phyloP scores from a whole-genome alignment of 257 asterid genomes.

The Fraxinus excelsior region DNA sequence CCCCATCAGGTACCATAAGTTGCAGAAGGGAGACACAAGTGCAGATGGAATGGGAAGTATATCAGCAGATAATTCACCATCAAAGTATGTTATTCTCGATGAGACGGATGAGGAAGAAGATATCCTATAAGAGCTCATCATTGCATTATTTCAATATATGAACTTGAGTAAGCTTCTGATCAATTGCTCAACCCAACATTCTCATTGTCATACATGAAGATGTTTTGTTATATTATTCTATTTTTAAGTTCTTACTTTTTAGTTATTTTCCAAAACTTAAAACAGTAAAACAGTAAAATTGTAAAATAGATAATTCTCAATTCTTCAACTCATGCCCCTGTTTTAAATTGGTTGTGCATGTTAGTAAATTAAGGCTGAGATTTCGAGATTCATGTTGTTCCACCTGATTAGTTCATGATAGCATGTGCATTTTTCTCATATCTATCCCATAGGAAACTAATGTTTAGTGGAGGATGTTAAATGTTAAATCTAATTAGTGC shows the following conservation, averaged over 20 bases:
- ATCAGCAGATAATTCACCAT: constrained; percentile 31
- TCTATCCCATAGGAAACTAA: too few relatives aligned
- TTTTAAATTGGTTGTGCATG: too few relatives aligned
- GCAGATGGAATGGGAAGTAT: constrained; percentile 34
- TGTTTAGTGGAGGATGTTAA: too few relatives aligned
- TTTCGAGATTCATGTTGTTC: too few relatives aligned
- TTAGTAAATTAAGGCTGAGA: too few relatives aligned
- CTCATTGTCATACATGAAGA: background rate
- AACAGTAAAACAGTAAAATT: too few relatives aligned
- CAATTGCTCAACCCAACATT: constrained; percentile 2
- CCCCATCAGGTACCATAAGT: constrained; percentile 61
- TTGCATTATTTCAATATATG: constrained; percentile 22
- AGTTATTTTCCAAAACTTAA: too few relatives aligned
- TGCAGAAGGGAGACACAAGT: constrained; percentile 56
- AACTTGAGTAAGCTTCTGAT: constrained; percentile 39
- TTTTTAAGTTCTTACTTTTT: background rate
- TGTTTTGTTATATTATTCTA: background rate
- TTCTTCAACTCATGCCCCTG: too few relatives aligned
- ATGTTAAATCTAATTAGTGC: too few relatives aligned
- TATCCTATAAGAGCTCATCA: constrained; percentile 34
- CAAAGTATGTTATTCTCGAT: constrained; percentile 82
- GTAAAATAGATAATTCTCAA: too few relatives aligned
- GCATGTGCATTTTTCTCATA: too few relatives aligned
- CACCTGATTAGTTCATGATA: too few relatives aligned
- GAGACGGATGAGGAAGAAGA: constrained; percentile 81